These are phyloP conservation scores for Corymbia calophylla DNA, from an alignment of 441 rosid genomes.

Conservation along the genomic window DNA sequence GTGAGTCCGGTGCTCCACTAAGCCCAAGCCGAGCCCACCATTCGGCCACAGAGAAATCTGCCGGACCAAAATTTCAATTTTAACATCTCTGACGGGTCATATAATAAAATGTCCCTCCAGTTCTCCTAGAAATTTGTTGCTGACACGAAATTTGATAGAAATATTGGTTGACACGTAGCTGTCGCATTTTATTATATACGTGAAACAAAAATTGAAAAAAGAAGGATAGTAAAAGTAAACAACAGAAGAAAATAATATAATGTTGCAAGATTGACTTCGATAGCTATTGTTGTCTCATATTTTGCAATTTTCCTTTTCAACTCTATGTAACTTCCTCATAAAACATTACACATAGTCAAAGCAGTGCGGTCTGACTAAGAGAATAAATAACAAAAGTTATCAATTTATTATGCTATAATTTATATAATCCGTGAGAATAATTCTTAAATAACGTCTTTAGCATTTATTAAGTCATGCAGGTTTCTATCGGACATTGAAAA, in stretches of 20 bases:
- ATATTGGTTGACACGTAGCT: not conserved
- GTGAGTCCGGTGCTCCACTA: not conserved
- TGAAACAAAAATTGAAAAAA: not conserved
- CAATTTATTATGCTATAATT: not conserved
- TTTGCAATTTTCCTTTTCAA: not conserved
- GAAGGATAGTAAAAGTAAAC: not conserved
- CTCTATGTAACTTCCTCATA: not conserved
- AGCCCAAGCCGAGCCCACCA: not conserved
- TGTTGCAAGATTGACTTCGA: not conserved
- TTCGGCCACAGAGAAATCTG: not conserved
- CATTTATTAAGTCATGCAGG: too few species aligned
- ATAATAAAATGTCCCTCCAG: not conserved
- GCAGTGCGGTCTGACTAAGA: not conserved
- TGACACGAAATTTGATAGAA: not conserved
- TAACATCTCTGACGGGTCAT: not conserved
- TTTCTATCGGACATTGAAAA: too few species aligned
- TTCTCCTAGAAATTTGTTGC: not conserved
- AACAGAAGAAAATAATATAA: not conserved
- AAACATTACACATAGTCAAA: not conserved
- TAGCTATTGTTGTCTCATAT: not conserved
- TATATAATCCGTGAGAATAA: not conserved
- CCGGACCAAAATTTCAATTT: not conserved
- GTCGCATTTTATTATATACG: not conserved
- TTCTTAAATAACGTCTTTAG: not conserved
- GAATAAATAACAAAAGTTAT: not conserved